Conservation (phyloP, 768 basidiomycete species). For the Lentinula sp. region DNA sequence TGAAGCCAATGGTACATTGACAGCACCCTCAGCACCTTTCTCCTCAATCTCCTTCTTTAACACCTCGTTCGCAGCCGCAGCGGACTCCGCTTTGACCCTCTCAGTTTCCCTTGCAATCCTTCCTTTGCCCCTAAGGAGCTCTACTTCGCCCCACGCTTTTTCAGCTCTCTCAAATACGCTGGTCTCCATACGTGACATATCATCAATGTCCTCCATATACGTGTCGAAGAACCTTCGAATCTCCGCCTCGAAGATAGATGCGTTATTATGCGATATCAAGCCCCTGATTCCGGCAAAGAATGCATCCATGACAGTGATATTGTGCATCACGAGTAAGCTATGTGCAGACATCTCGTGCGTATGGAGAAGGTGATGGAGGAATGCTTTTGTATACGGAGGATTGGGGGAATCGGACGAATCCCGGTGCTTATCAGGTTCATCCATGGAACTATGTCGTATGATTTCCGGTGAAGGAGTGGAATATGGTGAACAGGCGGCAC, state of each 20-base stretch:
- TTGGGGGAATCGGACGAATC: conserved; percentile 10
- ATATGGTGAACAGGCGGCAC: conserved; percentile 51
- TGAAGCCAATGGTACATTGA: background rate
- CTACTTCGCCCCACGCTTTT: conserved; percentile 57
- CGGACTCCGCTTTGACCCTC: conserved; percentile 19
- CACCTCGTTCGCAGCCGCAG: background rate
- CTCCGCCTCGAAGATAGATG: conserved; percentile 32
- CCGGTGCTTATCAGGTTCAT: conserved; percentile 16
- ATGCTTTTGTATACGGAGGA: conserved; percentile 47
- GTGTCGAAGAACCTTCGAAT: conserved; percentile 39
- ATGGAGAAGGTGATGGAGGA: conserved; percentile 78
- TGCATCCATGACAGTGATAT: conserved; percentile 56
- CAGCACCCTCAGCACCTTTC: background rate
- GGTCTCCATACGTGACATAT: conserved; percentile 10
- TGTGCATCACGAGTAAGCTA: conserved; percentile 68
- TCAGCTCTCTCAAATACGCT: conserved; percentile 47
- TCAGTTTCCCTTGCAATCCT: conserved; percentile 60
- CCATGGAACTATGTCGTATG: conserved; percentile 41
- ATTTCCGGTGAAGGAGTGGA: conserved; percentile 18
- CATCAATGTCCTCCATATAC: conserved; percentile 25
- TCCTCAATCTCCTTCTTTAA: background rate
- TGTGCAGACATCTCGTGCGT: conserved; percentile 92
- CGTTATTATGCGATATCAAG: conserved; percentile 15
- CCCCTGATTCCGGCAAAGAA: conserved; percentile 59
- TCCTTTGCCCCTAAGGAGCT: conserved; percentile 70